These are phyloP conservation scores for Gillenia trifoliata DNA, from an alignment of 306 rosid species.

Conservation along the genomic window DNA sequence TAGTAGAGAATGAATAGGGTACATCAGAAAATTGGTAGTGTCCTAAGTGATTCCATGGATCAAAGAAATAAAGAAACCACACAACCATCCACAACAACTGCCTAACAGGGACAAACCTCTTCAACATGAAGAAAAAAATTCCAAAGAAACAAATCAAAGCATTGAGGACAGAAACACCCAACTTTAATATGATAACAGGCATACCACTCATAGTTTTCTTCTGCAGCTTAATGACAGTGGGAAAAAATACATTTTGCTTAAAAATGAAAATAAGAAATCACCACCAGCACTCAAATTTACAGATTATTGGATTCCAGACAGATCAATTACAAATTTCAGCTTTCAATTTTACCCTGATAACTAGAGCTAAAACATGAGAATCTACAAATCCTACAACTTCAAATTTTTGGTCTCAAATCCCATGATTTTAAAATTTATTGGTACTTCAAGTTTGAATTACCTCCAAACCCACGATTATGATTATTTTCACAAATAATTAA, in stretches of 20 bases:
- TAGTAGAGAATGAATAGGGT: not conserved
- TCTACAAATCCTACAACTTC: not conserved
- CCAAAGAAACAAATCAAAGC: not conserved
- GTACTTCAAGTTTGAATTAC: not conserved
- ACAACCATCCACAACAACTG: not conserved
- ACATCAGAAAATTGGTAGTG: conserved; percentile 9
- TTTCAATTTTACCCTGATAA: not conserved
- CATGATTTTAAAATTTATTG: not conserved
- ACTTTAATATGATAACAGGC: not conserved
- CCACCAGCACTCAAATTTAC: not conserved
- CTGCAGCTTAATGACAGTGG: not conserved
- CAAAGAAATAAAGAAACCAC: not conserved
- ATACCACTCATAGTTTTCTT: not conserved
- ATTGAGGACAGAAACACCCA: not conserved
- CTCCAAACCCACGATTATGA: not conserved
- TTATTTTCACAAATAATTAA: not conserved
- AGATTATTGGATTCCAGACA: not conserved
- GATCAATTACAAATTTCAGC: not conserved
- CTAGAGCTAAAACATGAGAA: not conserved
- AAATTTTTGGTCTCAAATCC: not conserved
- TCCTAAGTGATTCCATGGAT: conserved; percentile 7
- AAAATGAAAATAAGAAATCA: not conserved
- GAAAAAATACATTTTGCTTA: not conserved
- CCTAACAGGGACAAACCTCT: not conserved
- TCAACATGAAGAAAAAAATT: not conserved